Conservation (phyloP, 2,329 filamentous ascomycete species). For the Geosmithia morbida region DNA sequence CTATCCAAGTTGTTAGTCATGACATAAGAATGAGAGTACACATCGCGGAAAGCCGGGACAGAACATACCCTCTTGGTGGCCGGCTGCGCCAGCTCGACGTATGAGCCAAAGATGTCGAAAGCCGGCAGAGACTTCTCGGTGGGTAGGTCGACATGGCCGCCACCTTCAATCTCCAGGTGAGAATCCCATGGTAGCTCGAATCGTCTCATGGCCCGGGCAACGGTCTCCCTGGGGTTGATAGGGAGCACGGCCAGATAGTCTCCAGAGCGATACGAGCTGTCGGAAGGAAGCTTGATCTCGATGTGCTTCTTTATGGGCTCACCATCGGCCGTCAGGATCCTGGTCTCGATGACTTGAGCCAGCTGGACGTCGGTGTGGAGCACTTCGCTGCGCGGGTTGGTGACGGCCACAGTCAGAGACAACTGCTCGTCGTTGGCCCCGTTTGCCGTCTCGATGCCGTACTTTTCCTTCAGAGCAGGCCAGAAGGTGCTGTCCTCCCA, state of each 20-base stretch:
- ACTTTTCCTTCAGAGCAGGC: constrained; percentile 26
- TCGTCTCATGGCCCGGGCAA: constrained; percentile 44
- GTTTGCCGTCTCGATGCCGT: constrained; percentile 22
- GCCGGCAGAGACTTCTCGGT: constrained; percentile 39
- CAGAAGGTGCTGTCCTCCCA: constrained; percentile 42
- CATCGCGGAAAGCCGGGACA: neutral
- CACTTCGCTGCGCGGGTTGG: constrained; percentile 32
- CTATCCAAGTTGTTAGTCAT: constrained; percentile 11
- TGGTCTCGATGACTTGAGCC: constrained; percentile 38
- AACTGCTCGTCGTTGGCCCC: constrained; percentile 12
- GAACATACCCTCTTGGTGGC: constrained; percentile 46
- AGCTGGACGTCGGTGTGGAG: constrained; percentile 46
- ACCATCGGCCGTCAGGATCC: constrained; percentile 29
- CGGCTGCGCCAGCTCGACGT: constrained; percentile 54
- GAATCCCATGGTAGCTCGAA: constrained; percentile 54
- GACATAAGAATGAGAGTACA: neutral
- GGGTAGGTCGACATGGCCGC: constrained; percentile 31
- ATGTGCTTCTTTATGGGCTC: constrained; percentile 30
- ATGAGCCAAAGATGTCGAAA: constrained; percentile 45
- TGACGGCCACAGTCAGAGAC: constrained; percentile 25
- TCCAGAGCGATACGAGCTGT: constrained; percentile 47
- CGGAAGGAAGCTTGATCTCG: constrained; percentile 46
- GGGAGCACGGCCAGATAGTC: constrained; percentile 60
- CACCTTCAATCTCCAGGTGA: constrained; percentile 35
- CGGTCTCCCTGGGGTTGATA: constrained; percentile 42